Evolutionary conservation across 257 asterid genomes (phyloP), one percentile per base, ranked within the genome.

Genomic region (Forsythia suspensa): DNA sequence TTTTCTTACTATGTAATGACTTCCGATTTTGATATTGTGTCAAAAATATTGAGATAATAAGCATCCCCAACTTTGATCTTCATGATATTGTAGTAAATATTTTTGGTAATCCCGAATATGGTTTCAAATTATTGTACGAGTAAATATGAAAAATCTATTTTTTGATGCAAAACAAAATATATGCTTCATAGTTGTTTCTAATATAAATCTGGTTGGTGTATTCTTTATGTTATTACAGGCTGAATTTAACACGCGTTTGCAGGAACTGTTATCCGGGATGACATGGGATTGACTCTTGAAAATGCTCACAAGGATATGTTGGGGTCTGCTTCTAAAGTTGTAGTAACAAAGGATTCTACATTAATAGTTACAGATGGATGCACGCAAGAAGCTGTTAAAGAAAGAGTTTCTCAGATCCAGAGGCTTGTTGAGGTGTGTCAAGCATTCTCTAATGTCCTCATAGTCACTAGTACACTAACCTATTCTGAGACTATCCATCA

Each of bases 201-300:
- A 39, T 39, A 15, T 70, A 43, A 70, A 15, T 43, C 44, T 3
- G 1, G 0, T 70, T 18, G 20, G 51, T 24, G 7, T 65, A 55
- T 71, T 44, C 74, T 40, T 74, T 18, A 52, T 18, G 0, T 13
- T 0, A 4, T 52, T 18, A 29, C 76, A 48, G 34, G 29, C 68
- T 79, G 41, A 59, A 43, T 41, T 63, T 18, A 20, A 75, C 70
- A 4, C 51, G 10, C 48, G 39, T 63, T 43, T 75, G 12, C 73
- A 94, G 97, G 95, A 81, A 94, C 92, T 4, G 97, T 94, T 51
- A 92, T 92, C 79, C 85, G 98, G 74, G 96, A 94, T 61, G 97
- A 90, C 9, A 88, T 82, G 82, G 98, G 95, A 59, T 83, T 90
- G 82, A 88, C 87, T 9, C 92, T 94, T 21, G 94, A 90, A 72